A percentile compares a stretch with the other conserved stretches of the same genome.
Conservation (phyloP, 805 yeast genomes). For the Yamadazyma nakazawae region DNA sequence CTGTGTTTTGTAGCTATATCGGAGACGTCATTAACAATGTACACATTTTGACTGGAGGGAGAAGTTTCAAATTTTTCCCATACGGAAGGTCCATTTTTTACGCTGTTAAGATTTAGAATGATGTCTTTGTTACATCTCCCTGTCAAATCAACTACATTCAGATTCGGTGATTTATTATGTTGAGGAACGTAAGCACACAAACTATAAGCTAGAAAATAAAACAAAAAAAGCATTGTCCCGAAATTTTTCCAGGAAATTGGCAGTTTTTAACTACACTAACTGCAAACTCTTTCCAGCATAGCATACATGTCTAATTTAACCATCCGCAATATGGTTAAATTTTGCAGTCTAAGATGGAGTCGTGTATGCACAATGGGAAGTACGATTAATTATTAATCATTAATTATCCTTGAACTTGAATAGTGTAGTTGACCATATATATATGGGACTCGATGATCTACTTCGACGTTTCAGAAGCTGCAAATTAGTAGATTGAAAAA, state of each 20-base stretch:
- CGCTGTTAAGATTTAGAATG: neutral
- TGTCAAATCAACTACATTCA: neutral
- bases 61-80: neutral
- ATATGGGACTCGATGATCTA: too few species aligned
- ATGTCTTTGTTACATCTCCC: neutral
- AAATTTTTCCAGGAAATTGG: neutral
- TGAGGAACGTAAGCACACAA: neutral
- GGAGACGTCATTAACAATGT: slow-evolving; percentile 1
- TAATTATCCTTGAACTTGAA: too few species aligned
- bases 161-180: neutral
- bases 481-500: neutral
- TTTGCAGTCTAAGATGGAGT: too few species aligned
- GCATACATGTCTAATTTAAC: neutral
- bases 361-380: too few species aligned
- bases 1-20: neutral
- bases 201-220: too few species aligned
- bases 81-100: neutral
- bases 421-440: too few species aligned
- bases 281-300: neutral
- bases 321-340: neutral
- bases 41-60: neutral
- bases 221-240: neutral
- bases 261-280: neutral
- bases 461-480: too few species aligned
- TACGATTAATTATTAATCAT: too few species aligned